phyloP scores from a whole-genome alignment of 1,139 yeast species.

The Meyerozyma smithsonii region DNA sequence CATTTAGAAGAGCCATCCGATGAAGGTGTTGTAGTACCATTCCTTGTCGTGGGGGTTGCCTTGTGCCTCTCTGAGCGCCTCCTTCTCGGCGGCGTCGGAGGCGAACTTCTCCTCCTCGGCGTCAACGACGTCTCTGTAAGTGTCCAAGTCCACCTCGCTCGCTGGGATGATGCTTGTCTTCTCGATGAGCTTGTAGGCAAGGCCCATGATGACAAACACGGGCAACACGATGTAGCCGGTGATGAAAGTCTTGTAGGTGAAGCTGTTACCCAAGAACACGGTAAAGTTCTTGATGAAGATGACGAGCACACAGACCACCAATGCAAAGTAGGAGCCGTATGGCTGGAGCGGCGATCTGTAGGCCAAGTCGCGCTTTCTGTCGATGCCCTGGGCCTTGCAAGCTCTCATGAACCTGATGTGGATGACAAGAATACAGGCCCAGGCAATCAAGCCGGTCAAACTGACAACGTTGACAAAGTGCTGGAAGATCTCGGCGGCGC shows the following conservation, averaged over 20 bases:
- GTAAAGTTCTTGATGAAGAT: conserved; percentile 72
- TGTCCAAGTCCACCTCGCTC: conserved; percentile 57
- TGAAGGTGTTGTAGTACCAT: conserved; percentile 54
- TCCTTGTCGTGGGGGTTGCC: conserved; percentile 36
- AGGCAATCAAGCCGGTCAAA: conserved; percentile 25
- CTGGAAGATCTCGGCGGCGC: conserved; percentile 20
- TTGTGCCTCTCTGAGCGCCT: conserved; percentile 44
- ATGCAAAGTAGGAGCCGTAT: conserved; percentile 55
- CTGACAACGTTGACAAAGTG: conserved; percentile 26
- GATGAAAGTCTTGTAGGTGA: conserved; percentile 59
- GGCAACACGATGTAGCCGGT: conserved; percentile 80
- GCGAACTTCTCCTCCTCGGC: conserved; percentile 59
- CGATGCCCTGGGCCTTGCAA: conserved; percentile 49
- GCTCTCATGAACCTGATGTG: conserved; percentile 64
- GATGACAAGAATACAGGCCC: conserved; percentile 38
- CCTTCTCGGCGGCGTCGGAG: conserved; percentile 33
- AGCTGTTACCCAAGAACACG: conserved; percentile 52
- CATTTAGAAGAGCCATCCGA: conserved; percentile 49
- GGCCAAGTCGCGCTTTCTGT: conserved; percentile 39
- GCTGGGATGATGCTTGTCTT: conserved; percentile 51
- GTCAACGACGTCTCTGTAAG: conserved; percentile 63
- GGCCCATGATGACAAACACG: conserved; percentile 48
- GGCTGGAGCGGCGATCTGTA: conserved; percentile 68
- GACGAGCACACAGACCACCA: conserved; percentile 49
- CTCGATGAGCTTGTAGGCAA: conserved; percentile 55